Evolutionary conservation across 495 filamentous ascomycete genomes (phyloP).

Genomic region (Pseudoneurospora amorphoporcata): DNA sequence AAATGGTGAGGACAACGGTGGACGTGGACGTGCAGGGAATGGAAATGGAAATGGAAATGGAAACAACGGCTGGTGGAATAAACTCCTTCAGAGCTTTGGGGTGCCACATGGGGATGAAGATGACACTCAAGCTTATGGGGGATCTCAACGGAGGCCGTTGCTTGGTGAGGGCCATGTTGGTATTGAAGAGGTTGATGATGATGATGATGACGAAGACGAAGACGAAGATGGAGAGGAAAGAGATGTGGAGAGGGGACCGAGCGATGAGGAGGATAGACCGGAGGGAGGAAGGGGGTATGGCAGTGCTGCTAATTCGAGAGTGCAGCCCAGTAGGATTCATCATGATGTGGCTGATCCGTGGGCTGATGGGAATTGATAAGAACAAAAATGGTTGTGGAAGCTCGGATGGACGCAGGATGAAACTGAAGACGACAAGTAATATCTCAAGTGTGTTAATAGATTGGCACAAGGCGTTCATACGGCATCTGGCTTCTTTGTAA

Average conservation of each 20-base stretch:
- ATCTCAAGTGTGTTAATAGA: background rate
- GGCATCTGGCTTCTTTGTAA: background rate
- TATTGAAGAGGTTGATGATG: background rate
- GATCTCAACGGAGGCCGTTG: background rate
- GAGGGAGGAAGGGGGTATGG: background rate
- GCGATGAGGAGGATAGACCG: background rate
- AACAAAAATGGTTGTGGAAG: background rate
- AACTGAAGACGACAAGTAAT: background rate
- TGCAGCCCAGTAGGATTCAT: background rate
- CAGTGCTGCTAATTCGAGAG: background rate
- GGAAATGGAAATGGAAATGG: background rate
- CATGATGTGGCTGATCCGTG: background rate
- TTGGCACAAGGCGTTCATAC: background rate
- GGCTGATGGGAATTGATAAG: background rate
- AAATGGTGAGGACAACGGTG: background rate
- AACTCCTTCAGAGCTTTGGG: background rate
- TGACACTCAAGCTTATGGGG: background rate
- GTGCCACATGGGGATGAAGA: background rate
- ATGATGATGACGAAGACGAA: background rate
- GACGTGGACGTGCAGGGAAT: background rate
- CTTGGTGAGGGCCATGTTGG: background rate
- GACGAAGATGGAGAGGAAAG: background rate
- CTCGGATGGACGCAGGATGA: background rate
- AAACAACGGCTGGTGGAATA: background rate
- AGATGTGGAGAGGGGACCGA: background rate